Evolutionary conservation across 2,329 filamentous ascomycete species (phyloP).

Genomic region (Exophiala mesophila): DNA sequence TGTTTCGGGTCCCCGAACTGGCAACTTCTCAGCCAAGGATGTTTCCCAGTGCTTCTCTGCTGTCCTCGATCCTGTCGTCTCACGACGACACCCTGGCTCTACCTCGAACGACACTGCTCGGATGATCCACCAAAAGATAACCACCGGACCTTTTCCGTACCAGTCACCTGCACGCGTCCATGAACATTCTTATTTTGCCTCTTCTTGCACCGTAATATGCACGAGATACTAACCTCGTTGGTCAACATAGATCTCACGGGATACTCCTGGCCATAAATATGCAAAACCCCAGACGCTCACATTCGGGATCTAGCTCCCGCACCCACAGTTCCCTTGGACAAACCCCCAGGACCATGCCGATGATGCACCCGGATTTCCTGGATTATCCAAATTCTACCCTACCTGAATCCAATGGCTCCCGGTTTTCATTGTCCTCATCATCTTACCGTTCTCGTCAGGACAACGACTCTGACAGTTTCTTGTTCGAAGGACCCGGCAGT

Average conservation of each 20-base stretch:
- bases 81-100: too few relatives aligned
- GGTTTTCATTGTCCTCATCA: constrained; percentile 20
- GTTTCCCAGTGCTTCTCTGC: too few relatives aligned
- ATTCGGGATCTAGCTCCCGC: constrained; percentile 3
- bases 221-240: constrained; percentile 9
- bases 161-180: too few relatives aligned
- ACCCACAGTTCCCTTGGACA: constrained; percentile 14
- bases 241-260: constrained; percentile 5
- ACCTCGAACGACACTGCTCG: too few relatives aligned
- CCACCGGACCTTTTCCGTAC: too few relatives aligned
- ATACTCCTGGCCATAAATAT: constrained; percentile 4
- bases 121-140: too few relatives aligned
- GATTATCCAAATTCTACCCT: constrained; percentile 13
- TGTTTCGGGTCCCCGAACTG: too few relatives aligned
- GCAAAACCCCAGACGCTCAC: constrained; percentile 6
- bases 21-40: too few relatives aligned
- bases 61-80: too few relatives aligned
- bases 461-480: constrained; percentile 4
- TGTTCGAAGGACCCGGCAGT: constrained; percentile 8
- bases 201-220: neutral
- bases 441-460: constrained; percentile 11
- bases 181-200: too few relatives aligned
- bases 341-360: constrained; percentile 18
- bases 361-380: constrained; percentile 13
- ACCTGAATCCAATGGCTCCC: constrained; percentile 13